Percentiles rank a stretch among this genome's conserved stretches.
These are phyloP conservation scores for Colletotrichum simmondsii DNA, from an alignment of 2,329 filamentous ascomycete genomes.

Conservation along the genomic window DNA sequence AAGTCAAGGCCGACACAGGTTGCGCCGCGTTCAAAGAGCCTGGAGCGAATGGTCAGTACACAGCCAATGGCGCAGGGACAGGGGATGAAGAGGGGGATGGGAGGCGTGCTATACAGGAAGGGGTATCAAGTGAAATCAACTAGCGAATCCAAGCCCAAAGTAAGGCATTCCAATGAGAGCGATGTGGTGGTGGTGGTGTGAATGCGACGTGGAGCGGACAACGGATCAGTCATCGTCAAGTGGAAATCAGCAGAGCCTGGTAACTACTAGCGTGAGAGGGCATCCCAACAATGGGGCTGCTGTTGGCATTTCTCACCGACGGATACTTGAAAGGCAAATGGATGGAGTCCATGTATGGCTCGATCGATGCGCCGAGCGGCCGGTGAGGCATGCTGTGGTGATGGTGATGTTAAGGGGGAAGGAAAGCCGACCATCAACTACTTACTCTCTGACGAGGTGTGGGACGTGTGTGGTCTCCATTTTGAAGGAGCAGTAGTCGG, in stretches of 20 bases:
- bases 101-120: conserved; percentile 70
- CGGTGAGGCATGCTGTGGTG: conserved; percentile 54
- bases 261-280: conserved; percentile 71
- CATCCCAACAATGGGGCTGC: conserved; percentile 67
- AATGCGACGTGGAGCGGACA: conserved; percentile 56
- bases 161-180: conserved; percentile 49
- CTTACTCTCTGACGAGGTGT: conserved; percentile 99
- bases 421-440: conserved; percentile 73
- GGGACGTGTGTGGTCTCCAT: conserved; percentile 96
- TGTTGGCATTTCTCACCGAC: conserved; percentile 80
- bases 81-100: conserved; percentile 42
- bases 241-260: conserved; percentile 68
- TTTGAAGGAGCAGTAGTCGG: conserved; percentile 97
- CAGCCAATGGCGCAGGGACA: conserved; percentile 30
- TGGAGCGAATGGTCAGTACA: conserved; percentile 55
- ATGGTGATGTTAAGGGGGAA: conserved; percentile 70
- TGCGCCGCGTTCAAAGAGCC: conserved; percentile 92
- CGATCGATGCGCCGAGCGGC: conserved; percentile 53
- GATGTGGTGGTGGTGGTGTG: conserved; percentile 42
- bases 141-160: conserved; percentile 61
- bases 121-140: conserved; percentile 63
- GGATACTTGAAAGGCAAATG: conserved; percentile 48
- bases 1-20: conserved; percentile 91
- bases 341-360: conserved; percentile 42
- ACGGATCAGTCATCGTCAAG: conserved; percentile 49